phyloP scores from a whole-genome alignment of 345 rosid species.

The Linum usitatissimum region DNA sequence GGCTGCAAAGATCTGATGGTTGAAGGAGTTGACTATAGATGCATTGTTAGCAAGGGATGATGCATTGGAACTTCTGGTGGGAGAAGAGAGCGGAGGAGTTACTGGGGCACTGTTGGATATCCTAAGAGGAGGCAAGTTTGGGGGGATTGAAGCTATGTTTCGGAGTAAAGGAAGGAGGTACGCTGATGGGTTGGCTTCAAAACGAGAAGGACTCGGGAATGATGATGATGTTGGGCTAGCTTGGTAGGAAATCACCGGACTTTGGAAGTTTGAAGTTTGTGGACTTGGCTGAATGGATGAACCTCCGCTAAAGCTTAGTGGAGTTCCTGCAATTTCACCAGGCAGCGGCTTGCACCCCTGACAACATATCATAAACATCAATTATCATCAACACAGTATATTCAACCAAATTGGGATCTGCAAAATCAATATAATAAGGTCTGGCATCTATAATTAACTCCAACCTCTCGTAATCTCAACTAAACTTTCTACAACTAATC shows the following conservation, averaged over 20 bases:
- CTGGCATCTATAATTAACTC: too few species aligned
- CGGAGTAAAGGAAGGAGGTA: slow-evolving; percentile 25
- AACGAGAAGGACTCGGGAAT: slow-evolving; percentile 21
- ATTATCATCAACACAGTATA: not conserved
- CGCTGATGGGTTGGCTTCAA: slow-evolving; percentile 20
- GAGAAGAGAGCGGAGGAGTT: slow-evolving; percentile 28
- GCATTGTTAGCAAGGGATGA: slow-evolving; percentile 3
- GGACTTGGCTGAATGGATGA: slow-evolving; percentile 28
- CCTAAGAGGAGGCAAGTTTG: slow-evolving; percentile 25
- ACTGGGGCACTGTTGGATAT: slow-evolving; percentile 31
- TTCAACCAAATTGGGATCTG: not conserved
- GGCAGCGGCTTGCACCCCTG: slow-evolving; percentile 24
- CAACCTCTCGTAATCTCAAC: too few species aligned
- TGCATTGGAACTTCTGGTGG: slow-evolving; percentile 17
- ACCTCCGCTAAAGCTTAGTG: slow-evolving; percentile 19
- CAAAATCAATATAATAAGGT: too few species aligned
- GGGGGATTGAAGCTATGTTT: slow-evolving; percentile 25
- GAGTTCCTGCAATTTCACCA: slow-evolving; percentile 17
- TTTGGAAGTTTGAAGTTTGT: slow-evolving; percentile 24
- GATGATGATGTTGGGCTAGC: slow-evolving; percentile 29
- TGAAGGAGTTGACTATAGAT: not conserved
- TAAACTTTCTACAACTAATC: too few species aligned
- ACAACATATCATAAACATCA: not conserved
- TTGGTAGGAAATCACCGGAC: slow-evolving; percentile 26
- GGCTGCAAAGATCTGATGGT: slow-evolving; percentile 6